phyloP scores from a whole-genome alignment of 352 stramenopile genomes.

The Thalassiosira livingstoniorum region DNA sequence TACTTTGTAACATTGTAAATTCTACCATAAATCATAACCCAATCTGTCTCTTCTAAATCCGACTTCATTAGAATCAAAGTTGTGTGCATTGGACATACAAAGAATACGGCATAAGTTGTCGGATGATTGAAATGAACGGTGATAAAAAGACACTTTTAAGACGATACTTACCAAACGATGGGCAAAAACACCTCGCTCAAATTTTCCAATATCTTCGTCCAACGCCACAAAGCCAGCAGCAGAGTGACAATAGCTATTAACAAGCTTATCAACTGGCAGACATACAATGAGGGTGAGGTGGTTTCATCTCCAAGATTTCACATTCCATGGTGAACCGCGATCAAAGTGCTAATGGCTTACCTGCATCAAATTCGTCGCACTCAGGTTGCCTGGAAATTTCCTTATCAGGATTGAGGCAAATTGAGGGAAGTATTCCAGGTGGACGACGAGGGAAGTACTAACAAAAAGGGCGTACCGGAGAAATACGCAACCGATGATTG shows the following conservation, averaged over 20 bases:
- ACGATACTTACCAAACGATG: conserved; percentile 46
- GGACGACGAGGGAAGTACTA: conserved; percentile 65
- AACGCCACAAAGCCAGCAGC: conserved; percentile 38
- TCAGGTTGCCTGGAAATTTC: conserved; percentile 51
- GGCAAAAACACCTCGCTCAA: conserved; percentile 40
- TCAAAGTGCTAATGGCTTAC: too few species aligned
- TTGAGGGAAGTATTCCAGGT: conserved; percentile 46
- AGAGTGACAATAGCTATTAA: conserved; percentile 59
- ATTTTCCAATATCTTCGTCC: conserved; percentile 54
- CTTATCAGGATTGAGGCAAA: conserved; percentile 63
- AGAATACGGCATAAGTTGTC: too few species aligned
- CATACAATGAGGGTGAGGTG: too few species aligned
- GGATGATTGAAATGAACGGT: too few species aligned
- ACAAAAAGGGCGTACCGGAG: too few species aligned
- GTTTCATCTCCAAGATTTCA: too few species aligned
- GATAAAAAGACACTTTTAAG: too few species aligned
- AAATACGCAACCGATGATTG: too few species aligned
- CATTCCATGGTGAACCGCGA: too few species aligned
- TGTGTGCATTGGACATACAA: too few species aligned
- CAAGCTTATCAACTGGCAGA: conserved; percentile 55
- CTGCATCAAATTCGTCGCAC: conserved; percentile 47
- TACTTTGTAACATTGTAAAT: conserved; percentile 71
- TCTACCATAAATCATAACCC: conserved; percentile 58
- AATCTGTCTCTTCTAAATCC: conserved; percentile 42
- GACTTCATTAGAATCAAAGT: too few species aligned